Evolutionary conservation across 495 filamentous ascomycete genomes (phyloP), one percentile per base, ranked within the genome.

Genomic region (Friedmanniomyces endolithicus): DNA sequence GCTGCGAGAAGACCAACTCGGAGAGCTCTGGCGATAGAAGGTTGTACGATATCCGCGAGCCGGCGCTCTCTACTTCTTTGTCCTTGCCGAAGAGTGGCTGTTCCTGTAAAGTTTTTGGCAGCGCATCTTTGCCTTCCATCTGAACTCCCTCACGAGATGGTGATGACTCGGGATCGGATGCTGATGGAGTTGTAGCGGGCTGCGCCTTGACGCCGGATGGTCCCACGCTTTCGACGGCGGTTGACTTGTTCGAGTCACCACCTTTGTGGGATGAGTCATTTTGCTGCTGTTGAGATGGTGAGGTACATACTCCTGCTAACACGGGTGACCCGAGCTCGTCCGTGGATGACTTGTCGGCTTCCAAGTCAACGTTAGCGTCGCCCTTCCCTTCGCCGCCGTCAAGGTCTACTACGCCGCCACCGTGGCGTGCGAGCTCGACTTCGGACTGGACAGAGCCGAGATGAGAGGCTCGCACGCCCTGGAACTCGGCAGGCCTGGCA

Each of bases 31-130:
- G 50, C 11, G 61, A 59, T 4, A 90, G 74, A 44, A 94, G 68
- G 57, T 89, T 75, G 57, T 81, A 72, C 20, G 94, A 70, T 48
- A 97, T 78, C 24, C 71, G 75, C 0, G 88, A 90, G 62, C 95
- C 92, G 20, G 88, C 88, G 37, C 59, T 62, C n/a, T 58, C 51
- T 12, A n/a, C 17, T 20, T 58, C 44, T 52, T 52, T 58, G 17
- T 52, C 59, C 0, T 45, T 44, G 6, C 59, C 59, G 29, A 62
- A 55, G 6, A 58, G 43, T 11, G 59, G 59, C n/a, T 56, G n/a
- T 17, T 19, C 37, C 20, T 16, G 22, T 11, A 31, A 6, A 41
- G 37, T n/a, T 14, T n/a, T 41, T 14, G 12, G 12, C 14, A 41
- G 14, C 17, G 6, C 6, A 14, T 41, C 37, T 14, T 4, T 41